A percentile compares a stretch with the other conserved stretches of the same genome.
Conservation (phyloP, 208 protist genomes). For the Strigomonas galati region DNA sequence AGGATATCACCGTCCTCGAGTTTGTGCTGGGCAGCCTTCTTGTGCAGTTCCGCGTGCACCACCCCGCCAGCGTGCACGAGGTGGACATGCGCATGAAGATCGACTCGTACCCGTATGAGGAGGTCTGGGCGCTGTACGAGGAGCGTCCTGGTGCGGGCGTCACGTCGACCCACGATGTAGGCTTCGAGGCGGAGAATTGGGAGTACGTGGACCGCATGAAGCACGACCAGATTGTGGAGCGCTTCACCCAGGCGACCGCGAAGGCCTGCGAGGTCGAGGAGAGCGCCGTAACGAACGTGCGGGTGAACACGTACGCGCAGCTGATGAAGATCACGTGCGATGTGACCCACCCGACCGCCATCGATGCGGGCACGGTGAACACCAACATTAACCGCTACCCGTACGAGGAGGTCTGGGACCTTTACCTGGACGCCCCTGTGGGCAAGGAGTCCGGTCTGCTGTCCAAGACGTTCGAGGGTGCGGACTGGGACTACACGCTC, state of each 20-base stretch:
- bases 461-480: conserved; percentile 29
- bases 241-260: conserved; percentile 27
- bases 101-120: conserved; percentile 28
- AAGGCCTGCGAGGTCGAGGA: conserved; percentile 16
- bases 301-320: conserved; percentile 16
- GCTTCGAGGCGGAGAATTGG: conserved; percentile 33
- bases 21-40: conserved; percentile 24
- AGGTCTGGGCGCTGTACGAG: conserved; percentile 34
- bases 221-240: conserved; percentile 22
- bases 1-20: conserved; percentile 29
- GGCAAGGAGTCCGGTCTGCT: conserved; percentile 18
- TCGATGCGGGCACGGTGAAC: conserved; percentile 16
- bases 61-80: conserved; percentile 16
- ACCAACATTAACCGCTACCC: conserved; percentile 19
- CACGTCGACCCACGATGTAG: conserved; percentile 24
- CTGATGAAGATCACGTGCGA: conserved; percentile 23
- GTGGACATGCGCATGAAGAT: conserved; percentile 21
- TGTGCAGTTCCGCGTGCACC: conserved; percentile 22
- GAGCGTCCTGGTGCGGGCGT: conserved; percentile 7
- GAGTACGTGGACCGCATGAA: conserved; percentile 17
- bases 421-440: conserved; percentile 24
- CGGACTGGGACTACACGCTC: conserved; percentile 35
- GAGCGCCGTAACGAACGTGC: conserved; percentile 18
- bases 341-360: conserved; percentile 4
- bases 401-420: conserved; percentile 32